Conservation (phyloP, 352 stramenopile genomes). For the Pythium apleroticum region DNA sequence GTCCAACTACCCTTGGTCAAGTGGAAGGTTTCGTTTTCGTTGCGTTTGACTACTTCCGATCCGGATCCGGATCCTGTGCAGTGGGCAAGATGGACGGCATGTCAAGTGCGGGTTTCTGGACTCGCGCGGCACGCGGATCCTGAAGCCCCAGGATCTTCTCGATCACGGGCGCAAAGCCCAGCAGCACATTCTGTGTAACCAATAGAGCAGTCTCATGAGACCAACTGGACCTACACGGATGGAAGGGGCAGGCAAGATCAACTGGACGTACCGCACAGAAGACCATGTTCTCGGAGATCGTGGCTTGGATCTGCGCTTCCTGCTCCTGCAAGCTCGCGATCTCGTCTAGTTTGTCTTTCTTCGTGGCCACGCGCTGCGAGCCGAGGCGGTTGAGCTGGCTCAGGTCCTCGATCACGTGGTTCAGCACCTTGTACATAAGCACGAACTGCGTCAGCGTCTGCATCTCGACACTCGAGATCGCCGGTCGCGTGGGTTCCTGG, state of each 20-base stretch:
- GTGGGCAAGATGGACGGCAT: constrained; percentile 20
- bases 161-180: constrained; percentile 26
- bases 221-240: too few species aligned
- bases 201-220: background rate
- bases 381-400: constrained; percentile 42
- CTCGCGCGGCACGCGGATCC: background rate
- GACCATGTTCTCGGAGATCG: constrained; percentile 19
- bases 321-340: background rate
- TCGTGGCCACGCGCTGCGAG: constrained; percentile 27
- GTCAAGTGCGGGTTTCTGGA: background rate
- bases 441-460: constrained; percentile 49
- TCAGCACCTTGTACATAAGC: constrained; percentile 41
- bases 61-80: too few species aligned
- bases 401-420: constrained; percentile 47
- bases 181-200: constrained; percentile 15
- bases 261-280: constrained; percentile 20
- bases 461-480: constrained; percentile 26
- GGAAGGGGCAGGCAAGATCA: too few species aligned
- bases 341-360: constrained; percentile 9
- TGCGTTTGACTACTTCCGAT: too few species aligned
- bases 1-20: too few species aligned
- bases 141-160: constrained; percentile 22
- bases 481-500: background rate
- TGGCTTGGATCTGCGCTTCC: constrained; percentile 18
- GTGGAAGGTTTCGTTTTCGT: too few species aligned